Evolutionary conservation across 2,329 filamentous ascomycete genomes (phyloP).

Genomic region (Domatiomyces globalis): DNA sequence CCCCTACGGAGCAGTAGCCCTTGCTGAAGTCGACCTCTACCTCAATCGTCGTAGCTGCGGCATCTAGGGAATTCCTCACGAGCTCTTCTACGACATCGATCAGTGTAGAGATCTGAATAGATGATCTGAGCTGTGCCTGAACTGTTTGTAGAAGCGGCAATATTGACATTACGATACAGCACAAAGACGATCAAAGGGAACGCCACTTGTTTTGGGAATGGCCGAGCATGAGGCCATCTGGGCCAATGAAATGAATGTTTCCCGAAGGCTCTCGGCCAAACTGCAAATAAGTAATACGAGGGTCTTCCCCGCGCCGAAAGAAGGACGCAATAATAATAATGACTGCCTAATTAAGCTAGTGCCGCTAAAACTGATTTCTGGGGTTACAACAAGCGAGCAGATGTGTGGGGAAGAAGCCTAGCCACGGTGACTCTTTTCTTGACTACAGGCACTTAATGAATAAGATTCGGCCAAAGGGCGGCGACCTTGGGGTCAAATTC

Average conservation of each 20-base stretch:
- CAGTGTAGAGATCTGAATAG: constrained; percentile 61
- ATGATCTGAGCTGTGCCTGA: constrained; percentile 60
- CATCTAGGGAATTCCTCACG: constrained; percentile 74
- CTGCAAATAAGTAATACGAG: background rate
- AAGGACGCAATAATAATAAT: too few relatives aligned
- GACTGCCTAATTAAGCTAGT: too few relatives aligned
- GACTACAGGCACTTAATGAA: too few relatives aligned
- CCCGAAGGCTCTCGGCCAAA: background rate
- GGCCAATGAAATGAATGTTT: background rate
- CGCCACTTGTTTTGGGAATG: background rate
- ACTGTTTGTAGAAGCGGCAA: constrained; percentile 6
- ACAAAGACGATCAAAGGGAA: background rate
- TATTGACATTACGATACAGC: constrained; percentile 2
- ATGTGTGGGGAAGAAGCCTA: too few relatives aligned
- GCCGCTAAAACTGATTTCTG: too few relatives aligned
- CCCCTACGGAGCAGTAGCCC: constrained; percentile 66
- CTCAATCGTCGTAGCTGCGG: constrained; percentile 52
- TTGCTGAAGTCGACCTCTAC: constrained; percentile 60
- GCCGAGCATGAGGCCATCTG: background rate
- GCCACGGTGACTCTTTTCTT: too few relatives aligned
- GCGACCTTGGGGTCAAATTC: too few relatives aligned
- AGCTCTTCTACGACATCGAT: constrained; percentile 58
- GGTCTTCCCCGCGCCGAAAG: too few relatives aligned
- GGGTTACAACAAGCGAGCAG: too few relatives aligned
- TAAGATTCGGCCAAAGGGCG: too few relatives aligned